These are phyloP conservation scores for Syzygium aromaticum DNA, from an alignment of 345 rosid species.

Conservation along the genomic window DNA sequence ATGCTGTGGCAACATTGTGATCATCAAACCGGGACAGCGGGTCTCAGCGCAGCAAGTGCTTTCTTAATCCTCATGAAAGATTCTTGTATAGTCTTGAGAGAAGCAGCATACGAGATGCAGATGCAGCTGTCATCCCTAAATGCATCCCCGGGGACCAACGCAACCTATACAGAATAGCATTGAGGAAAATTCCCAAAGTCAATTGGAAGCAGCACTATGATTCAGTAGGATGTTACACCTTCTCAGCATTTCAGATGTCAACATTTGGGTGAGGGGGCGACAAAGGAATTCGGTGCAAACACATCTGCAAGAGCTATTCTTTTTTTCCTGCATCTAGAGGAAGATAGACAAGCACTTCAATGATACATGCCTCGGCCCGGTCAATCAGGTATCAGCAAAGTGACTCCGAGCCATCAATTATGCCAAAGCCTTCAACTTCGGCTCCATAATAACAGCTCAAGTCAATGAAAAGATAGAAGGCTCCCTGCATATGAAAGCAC, in stretches of 20 bases:
- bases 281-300: neutral
- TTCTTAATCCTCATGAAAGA: conserved; percentile 76
- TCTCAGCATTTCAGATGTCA: neutral
- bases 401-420: conserved; percentile 50
- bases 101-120: conserved; percentile 84
- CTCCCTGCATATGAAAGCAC: conserved; percentile 56
- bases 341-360: neutral
- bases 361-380: conserved; percentile 38
- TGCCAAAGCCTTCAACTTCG: conserved; percentile 71
- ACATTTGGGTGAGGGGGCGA: neutral
- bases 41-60: conserved; percentile 48
- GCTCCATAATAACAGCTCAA: conserved; percentile 76
- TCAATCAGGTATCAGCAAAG: conserved; percentile 66
- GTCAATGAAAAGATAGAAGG: conserved; percentile 84
- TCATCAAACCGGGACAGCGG: conserved; percentile 39
- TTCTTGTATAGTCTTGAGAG: conserved; percentile 56
- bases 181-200: neutral
- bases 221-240: neutral
- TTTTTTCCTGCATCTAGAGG: neutral
- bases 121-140: conserved; percentile 86
- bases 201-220: neutral
- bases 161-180: conserved; percentile 42
- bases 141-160: conserved; percentile 93
- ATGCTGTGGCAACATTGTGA: neutral
- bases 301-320: neutral